Evolutionary conservation across 2,329 filamentous ascomycete genomes (phyloP).

Genomic region (Massarina eburnea): DNA sequence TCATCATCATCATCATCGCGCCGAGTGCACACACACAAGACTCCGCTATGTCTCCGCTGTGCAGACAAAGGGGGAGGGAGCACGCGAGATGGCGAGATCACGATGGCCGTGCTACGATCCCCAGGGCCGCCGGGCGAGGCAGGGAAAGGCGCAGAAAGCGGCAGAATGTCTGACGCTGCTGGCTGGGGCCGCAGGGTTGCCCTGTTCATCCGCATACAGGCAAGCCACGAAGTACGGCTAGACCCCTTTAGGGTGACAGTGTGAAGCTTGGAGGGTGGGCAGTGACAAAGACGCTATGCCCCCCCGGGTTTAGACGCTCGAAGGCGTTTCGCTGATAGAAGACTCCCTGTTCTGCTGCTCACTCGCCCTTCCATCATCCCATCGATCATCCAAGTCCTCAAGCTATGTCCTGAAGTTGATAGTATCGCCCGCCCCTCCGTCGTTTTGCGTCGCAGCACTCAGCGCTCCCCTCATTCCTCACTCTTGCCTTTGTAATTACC

Average conservation of each 20-base stretch:
- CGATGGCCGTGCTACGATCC: background rate
- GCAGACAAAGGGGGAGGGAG: background rate
- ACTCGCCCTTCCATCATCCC: constrained; percentile 2
- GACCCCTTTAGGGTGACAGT: background rate
- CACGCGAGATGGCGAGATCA: background rate
- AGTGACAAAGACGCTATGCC: background rate
- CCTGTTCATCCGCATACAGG: no score
- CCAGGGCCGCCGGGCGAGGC: background rate
- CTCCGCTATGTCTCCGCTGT: background rate
- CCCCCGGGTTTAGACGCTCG: background rate
- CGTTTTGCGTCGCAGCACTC: constrained; percentile 25
- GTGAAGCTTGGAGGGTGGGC: background rate
- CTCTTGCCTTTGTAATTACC: constrained; percentile 21
- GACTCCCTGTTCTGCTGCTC: constrained; percentile 2
- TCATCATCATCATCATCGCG: background rate
- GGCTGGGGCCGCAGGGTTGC: no score
- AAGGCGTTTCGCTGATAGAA: constrained; percentile 1
- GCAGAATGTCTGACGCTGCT: no score
- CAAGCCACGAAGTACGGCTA: background rate
- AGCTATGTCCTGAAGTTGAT: constrained; percentile 5
- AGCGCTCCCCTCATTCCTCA: constrained; percentile 20
- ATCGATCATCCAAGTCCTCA: constrained; percentile 1
- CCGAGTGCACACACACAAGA: no score
- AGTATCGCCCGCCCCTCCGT: constrained; percentile 15
- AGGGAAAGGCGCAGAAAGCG: background rate